phyloP scores from a whole-genome alignment of 345 rosid genomes.

The Cardamine chenopodiifolia region DNA sequence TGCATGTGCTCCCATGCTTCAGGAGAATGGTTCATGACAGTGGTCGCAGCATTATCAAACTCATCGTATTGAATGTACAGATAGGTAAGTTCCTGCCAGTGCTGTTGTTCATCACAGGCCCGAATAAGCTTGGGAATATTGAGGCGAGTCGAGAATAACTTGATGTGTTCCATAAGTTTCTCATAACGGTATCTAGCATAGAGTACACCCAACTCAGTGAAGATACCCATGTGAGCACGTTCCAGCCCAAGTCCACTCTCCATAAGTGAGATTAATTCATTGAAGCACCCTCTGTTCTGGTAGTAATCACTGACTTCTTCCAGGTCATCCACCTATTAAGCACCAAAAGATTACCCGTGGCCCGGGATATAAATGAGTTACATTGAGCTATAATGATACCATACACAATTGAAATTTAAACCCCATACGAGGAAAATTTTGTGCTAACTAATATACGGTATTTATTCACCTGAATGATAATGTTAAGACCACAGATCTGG shows the following conservation, averaged over 20 bases:
- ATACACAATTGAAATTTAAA: neutral
- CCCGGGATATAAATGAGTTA: conserved; percentile 24
- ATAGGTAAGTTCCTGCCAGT: conserved; percentile 93
- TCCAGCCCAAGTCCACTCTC: conserved; percentile 98
- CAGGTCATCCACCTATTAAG: conserved; percentile 84
- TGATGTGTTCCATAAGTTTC: conserved; percentile 98
- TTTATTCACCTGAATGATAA: conserved; percentile 75
- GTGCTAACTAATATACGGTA: neutral
- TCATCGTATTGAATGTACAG: conserved; percentile 91
- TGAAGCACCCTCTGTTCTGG: conserved; percentile 98
- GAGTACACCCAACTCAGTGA: conserved; percentile 95
- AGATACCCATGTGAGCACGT: conserved; percentile 99
- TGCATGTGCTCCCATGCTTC: conserved; percentile 99
- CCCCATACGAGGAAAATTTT: neutral
- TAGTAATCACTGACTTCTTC: conserved; percentile 97
- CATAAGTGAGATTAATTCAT: conserved; percentile 94
- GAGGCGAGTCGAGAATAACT: conserved; percentile 93
- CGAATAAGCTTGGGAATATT: conserved; percentile 96
- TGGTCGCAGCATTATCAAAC: conserved; percentile 97
- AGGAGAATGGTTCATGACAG: conserved; percentile 98
- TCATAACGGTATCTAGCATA: conserved; percentile 96
- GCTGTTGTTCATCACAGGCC: conserved; percentile 99
- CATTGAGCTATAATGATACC: neutral
- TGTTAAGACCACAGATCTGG: conserved; percentile 95
- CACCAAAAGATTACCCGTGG: conserved; percentile 24